These are phyloP conservation scores for Cryptosporidium ubiquitum DNA, from an alignment of 169 alveolate species.

Conservation along the genomic window DNA sequence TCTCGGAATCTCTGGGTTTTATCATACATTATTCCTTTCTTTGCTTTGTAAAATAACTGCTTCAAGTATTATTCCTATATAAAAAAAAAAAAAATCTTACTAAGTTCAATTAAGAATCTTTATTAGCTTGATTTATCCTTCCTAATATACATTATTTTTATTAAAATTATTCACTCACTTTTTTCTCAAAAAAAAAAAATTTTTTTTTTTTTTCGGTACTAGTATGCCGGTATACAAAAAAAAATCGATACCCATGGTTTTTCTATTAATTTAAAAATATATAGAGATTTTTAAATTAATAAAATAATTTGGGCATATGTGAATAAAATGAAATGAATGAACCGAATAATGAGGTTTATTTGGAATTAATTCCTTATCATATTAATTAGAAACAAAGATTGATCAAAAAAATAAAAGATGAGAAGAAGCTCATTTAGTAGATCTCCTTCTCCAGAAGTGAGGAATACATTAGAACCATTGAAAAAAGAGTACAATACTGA, in stretches of 20 bases:
- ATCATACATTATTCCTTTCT: slow-evolving; percentile 7
- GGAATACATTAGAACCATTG: not conserved
- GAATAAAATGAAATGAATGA: not conserved
- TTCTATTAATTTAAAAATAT: no score
- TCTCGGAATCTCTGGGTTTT: slow-evolving; percentile 21
- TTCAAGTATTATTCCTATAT: not conserved
- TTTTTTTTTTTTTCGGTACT: not conserved
- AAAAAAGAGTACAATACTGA: not conserved
- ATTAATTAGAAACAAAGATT: not conserved
- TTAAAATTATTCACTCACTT: not conserved
- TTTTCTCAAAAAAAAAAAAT: not conserved
- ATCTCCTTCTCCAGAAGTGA: slow-evolving; percentile 52
- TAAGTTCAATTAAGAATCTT: not conserved
- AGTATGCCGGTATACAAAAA: not conserved
- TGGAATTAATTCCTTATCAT: not conserved
- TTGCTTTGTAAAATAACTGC: not conserved
- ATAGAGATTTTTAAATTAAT: no score
- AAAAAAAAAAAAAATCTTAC: not conserved
- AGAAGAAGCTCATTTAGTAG: slow-evolving; percentile 70
- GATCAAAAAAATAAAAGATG: not conserved
- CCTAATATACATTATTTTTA: not conserved
- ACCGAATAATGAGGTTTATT: not conserved
- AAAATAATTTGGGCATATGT: no score
- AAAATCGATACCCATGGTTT: not conserved
- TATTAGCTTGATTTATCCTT: not conserved